A percentile compares a stretch with the other conserved stretches of the same genome.
Evolutionary conservation across 2,329 filamentous ascomycete genomes (phyloP).

Genomic region (Curvularia lunata): DNA sequence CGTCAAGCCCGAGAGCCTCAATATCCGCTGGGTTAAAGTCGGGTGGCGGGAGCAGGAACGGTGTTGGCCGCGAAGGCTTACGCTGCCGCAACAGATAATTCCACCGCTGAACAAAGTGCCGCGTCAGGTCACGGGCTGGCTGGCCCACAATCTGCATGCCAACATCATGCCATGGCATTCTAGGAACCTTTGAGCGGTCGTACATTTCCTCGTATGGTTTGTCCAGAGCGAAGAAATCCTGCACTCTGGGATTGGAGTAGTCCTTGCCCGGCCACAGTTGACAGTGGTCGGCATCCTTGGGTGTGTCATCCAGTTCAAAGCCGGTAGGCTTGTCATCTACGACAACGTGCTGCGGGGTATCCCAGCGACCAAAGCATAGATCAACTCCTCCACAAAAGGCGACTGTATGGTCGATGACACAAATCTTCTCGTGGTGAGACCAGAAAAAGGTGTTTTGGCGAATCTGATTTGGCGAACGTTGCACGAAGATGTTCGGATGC

Average conservation of each 20-base stretch:
- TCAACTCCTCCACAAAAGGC: slow-evolving; percentile 96
- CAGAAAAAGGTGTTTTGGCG: slow-evolving; percentile 99
- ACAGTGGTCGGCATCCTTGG: slow-evolving; percentile 90
- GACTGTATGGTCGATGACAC: slow-evolving; percentile 92
- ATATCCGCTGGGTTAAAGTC: slow-evolving; percentile 88
- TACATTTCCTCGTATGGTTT: slow-evolving; percentile 99
- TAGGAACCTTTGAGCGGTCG: slow-evolving; percentile 81
- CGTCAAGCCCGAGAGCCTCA: slow-evolving; percentile 84
- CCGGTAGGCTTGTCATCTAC: slow-evolving; percentile 94
- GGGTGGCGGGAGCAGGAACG: slow-evolving; percentile 89
- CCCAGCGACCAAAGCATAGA: slow-evolving; percentile 96
- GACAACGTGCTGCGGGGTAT: slow-evolving; percentile 89
- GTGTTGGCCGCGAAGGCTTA: slow-evolving; percentile 90
- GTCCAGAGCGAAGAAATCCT: slow-evolving; percentile 91
- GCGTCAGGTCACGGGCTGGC: slow-evolving; percentile 88
- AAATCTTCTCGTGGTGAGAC: slow-evolving; percentile 98
- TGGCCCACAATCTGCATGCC: slow-evolving; percentile 98
- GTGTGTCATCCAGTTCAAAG: slow-evolving; percentile 74
- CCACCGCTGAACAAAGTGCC: slow-evolving; percentile 97
- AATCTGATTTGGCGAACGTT: slow-evolving; percentile 95
- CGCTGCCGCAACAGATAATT: slow-evolving; percentile 94
- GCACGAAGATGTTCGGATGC: slow-evolving; percentile 94
- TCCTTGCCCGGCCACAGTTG: slow-evolving; percentile 98
- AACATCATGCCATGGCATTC: slow-evolving; percentile 99
- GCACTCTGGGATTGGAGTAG: slow-evolving; percentile 94